Percentiles rank a stretch among this genome's conserved stretches.
Evolutionary conservation across 768 basidiomycete species (phyloP).

Genomic region (Nidularia pulvinata): DNA sequence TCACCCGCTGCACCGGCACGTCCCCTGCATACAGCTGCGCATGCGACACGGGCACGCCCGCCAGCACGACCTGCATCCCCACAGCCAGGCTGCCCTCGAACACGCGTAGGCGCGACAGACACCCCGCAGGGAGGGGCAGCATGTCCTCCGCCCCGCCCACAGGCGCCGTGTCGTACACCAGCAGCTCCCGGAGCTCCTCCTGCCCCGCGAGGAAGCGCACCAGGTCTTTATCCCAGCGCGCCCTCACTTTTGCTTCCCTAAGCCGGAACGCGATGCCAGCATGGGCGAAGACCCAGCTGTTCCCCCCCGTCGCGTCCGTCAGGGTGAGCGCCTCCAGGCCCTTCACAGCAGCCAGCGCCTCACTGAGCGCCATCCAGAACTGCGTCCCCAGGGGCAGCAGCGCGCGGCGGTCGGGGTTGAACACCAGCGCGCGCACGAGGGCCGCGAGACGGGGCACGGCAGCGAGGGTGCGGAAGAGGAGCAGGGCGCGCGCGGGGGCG

Average conservation of each 20-base stretch:
- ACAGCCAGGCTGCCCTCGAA: constrained; percentile 47
- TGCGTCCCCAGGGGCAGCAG: constrained; percentile 14
- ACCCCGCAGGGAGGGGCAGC: constrained; percentile 5
- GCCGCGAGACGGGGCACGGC: constrained; percentile 27
- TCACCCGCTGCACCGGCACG: constrained; percentile 19
- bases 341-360: constrained; percentile 38
- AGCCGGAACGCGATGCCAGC: constrained; percentile 42
- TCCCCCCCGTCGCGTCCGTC: constrained; percentile 30
- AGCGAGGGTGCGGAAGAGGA: constrained; percentile 36
- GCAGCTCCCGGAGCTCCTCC: constrained; percentile 35
- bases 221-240: constrained; percentile 45
- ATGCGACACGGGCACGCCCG: constrained; percentile 44
- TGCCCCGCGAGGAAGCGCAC: constrained; percentile 51
- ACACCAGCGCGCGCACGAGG: constrained; percentile 28
- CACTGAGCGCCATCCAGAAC: constrained; percentile 45
- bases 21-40: constrained; percentile 36
- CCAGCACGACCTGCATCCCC: constrained; percentile 35
- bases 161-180: constrained; percentile 19
- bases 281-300: constrained; percentile 46
- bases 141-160: constrained; percentile 4
- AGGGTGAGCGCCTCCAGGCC: constrained; percentile 44
- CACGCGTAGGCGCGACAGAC: constrained; percentile 32
- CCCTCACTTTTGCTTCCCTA: constrained; percentile 42
- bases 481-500: constrained; percentile 28
- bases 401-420: constrained; percentile 22